Percentiles rank a stretch among this genome's conserved stretches.
Evolutionary conservation across 2,329 filamentous ascomycete genomes (phyloP).

Genomic region (Fusarium devonianum): DNA sequence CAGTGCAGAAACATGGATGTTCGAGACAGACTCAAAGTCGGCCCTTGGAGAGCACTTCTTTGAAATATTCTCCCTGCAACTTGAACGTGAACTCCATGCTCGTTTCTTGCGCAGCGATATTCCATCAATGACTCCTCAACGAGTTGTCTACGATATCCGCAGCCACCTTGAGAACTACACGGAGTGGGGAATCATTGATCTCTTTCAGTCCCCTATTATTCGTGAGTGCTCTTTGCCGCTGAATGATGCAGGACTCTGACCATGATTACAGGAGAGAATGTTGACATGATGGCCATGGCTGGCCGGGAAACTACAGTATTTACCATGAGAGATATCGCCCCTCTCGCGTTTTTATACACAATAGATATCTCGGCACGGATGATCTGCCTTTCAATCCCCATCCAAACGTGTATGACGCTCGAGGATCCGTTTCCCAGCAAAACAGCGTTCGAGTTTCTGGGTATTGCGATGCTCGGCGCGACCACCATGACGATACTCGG

Average conservation of each 20-base stretch:
- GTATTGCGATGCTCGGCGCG: slow-evolving; percentile 16
- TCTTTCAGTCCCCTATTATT: slow-evolving; percentile 34
- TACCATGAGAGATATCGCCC: slow-evolving; percentile 27
- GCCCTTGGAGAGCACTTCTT: slow-evolving; percentile 36
- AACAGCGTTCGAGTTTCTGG: background rate
- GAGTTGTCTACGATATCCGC: slow-evolving; percentile 39
- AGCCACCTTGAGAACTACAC: slow-evolving; percentile 41
- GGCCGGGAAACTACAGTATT: slow-evolving; percentile 32
- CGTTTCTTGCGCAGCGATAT: slow-evolving; percentile 7
- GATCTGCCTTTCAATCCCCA: slow-evolving; percentile 22
- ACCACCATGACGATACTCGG: slow-evolving; percentile 27
- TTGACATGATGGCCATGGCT: slow-evolving; percentile 33
- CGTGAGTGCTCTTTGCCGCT: slow-evolving; percentile 25
- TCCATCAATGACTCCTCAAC: slow-evolving; percentile 32
- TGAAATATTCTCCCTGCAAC: slow-evolving; percentile 37
- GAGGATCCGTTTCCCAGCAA: background rate
- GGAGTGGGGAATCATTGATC: slow-evolving; percentile 26
- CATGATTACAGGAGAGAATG: slow-evolving; percentile 34
- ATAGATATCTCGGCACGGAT: slow-evolving; percentile 15
- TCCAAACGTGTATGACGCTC: slow-evolving; percentile 31
- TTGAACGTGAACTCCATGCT: slow-evolving; percentile 34
- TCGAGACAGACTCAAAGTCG: background rate
- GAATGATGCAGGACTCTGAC: background rate
- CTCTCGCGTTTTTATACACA: slow-evolving; percentile 27
- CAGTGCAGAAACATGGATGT: too few species aligned